Evolutionary conservation across 805 yeast species (phyloP), one percentile per base, ranked within the genome.

Genomic region (Saturnispora sekii): DNA sequence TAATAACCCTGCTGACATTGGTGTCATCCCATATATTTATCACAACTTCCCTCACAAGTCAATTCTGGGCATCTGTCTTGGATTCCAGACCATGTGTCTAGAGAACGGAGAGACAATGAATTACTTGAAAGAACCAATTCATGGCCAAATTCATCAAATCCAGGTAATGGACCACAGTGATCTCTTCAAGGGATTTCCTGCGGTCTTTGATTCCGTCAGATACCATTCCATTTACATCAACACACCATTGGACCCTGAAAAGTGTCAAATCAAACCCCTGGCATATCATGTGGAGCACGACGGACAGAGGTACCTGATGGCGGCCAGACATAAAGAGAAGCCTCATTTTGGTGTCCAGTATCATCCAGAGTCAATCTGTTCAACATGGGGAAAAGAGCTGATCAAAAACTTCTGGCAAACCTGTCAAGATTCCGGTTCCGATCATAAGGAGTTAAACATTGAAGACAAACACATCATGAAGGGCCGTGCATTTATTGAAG

Each of bases 281-380:
- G 94, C 93, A 0, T 64, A 65, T 49, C 75, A 89, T 33, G 33
- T 51, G n/a, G 74, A 69, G 42, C 68, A 58, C 12, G 63, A 39
- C 7, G 36, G 38, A 4, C 47, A 46, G 2, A 56, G 57, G 34
- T 64, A 83, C 5, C 58, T 86, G 29, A 93, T 93, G 99, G 96
- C 95, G 0, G 93, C 74, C 0, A 73, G 66, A 56, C 89, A 85
- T 55, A 52, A 40, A 0, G 15, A 32, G 0, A 62, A 65, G 16
- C 97, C 97, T 0, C 84, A 83, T 66, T 90, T 70, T 60, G 98
- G 96, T 0, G 97, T 93, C 2, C 99, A 93, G 57, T 94, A 89
- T 57, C 99, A 93, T 57, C 98, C 98, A 0, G 99, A 93, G 57
- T 87, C 96, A 1, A 77, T 90, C 34, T 86, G 96, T 54, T 87